Evolutionary conservation across 2,329 filamentous ascomycete genomes (phyloP), one percentile per base, ranked within the genome.

Genomic region (Chaetomiaceae sp.): DNA sequence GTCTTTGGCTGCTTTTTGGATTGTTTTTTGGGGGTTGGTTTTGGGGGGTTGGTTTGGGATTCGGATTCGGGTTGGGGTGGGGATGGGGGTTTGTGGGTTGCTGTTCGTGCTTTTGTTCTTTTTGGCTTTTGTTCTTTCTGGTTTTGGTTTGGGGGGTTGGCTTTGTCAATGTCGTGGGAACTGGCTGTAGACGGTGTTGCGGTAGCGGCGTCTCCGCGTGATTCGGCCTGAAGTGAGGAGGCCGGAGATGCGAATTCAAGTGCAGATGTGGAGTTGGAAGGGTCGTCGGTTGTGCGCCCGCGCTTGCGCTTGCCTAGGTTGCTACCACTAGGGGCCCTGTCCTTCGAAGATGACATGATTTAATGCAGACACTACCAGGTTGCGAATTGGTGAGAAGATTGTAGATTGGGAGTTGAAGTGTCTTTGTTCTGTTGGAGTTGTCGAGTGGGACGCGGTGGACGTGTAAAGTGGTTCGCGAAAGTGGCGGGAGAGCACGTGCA

Each of bases 401-500:
- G 17, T 20, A 9, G 12, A 9, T 20, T 37, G 8, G 22, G 7
- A 15, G 14, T 6, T 17, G 34, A 3, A 9, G 17, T 7, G 7
- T 38, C 4, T 9, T 15, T 22, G 14, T 2, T 6, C 3, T n/a
- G n/a, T n/a, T n/a, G 8, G 6, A 6, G 22, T 25, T 19, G 44
- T 14, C 22, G 14, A 22, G 14, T 27, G 15, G 17, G 33, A 45
- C 45, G 55, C 38, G 46, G 27, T 27, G 6, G 37, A 29, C 49
- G 55, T 39, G 52, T 48, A 40, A 38, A 52, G 29, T 54, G 48
- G 33, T 45, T 27, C 61, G 53, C 61, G 61, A 63, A 61, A 60
- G 51, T 60, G 57, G 58, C 62, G 57, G 59, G 62, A 60, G 34
- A 60, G 51, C 61, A 64, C 62, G 62, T 64, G 61, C 36, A n/a